phyloP scores from a whole-genome alignment of 2,329 filamentous ascomycete genomes.

The Atkinsonella hypoxylon region DNA sequence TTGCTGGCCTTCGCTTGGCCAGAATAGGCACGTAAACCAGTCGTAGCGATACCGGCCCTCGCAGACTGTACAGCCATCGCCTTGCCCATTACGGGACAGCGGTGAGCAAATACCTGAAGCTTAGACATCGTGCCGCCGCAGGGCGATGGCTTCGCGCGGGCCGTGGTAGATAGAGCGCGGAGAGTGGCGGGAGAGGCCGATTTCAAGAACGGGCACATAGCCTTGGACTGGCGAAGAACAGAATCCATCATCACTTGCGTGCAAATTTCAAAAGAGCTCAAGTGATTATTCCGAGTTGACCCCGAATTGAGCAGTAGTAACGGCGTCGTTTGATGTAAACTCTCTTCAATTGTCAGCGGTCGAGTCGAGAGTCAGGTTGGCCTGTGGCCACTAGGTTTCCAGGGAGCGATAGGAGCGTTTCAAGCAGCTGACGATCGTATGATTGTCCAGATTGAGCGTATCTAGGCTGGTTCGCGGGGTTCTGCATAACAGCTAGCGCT shows the following conservation, averaged over 20 bases:
- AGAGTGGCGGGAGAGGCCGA: constrained; percentile 86
- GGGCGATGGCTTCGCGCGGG: constrained; percentile 52
- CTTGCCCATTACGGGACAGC: constrained; percentile 98
- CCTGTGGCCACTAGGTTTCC: not conserved
- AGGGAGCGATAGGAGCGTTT: not conserved
- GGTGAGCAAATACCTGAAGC: constrained; percentile 83
- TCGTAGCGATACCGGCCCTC: constrained; percentile 35
- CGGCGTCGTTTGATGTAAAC: too few species aligned
- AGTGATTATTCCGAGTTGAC: not conserved
- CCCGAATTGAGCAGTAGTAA: not conserved
- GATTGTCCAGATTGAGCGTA: not conserved
- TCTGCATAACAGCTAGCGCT: not conserved
- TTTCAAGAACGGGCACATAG: constrained; percentile 95
- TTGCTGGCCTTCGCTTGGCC: constrained; percentile 42
- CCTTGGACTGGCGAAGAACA: constrained; percentile 86
- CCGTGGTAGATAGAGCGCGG: constrained; percentile 72
- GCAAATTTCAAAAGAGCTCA: not conserved
- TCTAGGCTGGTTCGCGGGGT: not conserved
- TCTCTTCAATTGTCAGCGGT: not conserved
- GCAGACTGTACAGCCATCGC: constrained; percentile 78
- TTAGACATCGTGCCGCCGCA: constrained; percentile 94
- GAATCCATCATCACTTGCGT: constrained; percentile 60
- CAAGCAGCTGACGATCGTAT: not conserved
- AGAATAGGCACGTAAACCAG: constrained; percentile 39
- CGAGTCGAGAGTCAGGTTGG: not conserved